These are phyloP conservation scores for Cladorrhinum sp. DNA, from an alignment of 2,329 filamentous ascomycete genomes.

Conservation along the genomic window DNA sequence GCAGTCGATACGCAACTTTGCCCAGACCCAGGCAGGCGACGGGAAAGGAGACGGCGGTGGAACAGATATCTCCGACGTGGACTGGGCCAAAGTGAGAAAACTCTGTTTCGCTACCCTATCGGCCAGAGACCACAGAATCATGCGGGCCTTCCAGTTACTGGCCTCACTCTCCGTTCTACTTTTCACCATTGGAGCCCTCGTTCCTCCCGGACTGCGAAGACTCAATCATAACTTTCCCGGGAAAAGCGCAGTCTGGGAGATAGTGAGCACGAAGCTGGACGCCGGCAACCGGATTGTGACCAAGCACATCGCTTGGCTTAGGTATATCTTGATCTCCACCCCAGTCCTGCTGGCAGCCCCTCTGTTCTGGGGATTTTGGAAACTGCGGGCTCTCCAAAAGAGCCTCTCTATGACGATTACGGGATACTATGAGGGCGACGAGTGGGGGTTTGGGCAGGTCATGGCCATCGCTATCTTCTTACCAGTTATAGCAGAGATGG, in stretches of 20 bases:
- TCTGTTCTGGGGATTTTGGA: slow-evolving; percentile 8
- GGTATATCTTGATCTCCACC: neutral
- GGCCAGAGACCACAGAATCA: neutral
- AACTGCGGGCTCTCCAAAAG: neutral
- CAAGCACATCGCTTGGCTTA: neutral
- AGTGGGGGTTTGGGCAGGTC: slow-evolving; percentile 14
- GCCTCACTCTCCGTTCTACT: neutral
- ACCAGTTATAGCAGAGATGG: slow-evolving; percentile 7
- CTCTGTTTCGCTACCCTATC: neutral
- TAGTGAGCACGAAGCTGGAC: neutral
- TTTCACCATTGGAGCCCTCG: neutral
- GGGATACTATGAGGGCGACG: neutral
- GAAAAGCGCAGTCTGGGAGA: neutral
- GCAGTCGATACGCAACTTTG: slow-evolving; percentile 9
- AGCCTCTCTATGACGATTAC: neutral
- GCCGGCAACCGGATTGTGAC: neutral
- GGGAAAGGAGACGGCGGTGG: neutral
- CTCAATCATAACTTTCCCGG: neutral
- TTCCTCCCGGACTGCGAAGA: neutral
- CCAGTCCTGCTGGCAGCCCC: neutral
- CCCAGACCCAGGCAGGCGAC: slow-evolving; percentile 2
- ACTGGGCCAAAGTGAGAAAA: neutral
- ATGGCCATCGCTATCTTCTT: slow-evolving; percentile 13
- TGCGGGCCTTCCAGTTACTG: slow-evolving; percentile 1
- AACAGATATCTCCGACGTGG: neutral